A percentile compares a stretch with the other conserved stretches of the same genome.
Evolutionary conservation across 1,284 basidiomycete species (phyloP).

Genomic region (Malassezia nana): DNA sequence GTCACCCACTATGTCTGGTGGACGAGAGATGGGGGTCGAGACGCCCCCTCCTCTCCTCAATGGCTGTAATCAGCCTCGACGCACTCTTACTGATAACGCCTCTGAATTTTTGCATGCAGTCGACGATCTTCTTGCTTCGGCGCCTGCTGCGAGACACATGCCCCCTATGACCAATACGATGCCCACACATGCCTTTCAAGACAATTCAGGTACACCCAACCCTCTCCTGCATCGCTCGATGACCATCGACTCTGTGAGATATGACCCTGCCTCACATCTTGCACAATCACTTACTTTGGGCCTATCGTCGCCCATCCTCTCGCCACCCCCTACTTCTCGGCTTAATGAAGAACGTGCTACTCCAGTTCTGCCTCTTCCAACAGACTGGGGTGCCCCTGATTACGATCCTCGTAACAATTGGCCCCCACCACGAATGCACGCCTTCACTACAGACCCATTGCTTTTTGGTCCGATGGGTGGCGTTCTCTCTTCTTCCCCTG

Average conservation of each 20-base stretch:
- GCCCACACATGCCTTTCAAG: background rate
- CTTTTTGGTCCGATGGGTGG: background rate
- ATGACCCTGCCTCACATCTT: background rate
- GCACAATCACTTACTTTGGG: background rate
- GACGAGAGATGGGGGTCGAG: background rate
- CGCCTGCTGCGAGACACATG: background rate
- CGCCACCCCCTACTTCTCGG: background rate
- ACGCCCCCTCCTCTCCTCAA: background rate
- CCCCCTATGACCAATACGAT: background rate
- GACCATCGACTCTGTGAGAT: slow-evolving; percentile 6
- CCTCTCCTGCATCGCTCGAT: slow-evolving; percentile 1
- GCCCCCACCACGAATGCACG: background rate
- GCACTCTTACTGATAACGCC: slow-evolving; percentile 14
- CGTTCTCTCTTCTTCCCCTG: slow-evolving; percentile 10
- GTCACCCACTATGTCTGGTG: background rate
- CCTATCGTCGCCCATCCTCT: background rate
- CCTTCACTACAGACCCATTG: background rate
- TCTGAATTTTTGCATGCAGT: slow-evolving; percentile 13
- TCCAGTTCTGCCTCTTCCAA: background rate
- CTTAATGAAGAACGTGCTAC: background rate
- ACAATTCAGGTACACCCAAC: background rate
- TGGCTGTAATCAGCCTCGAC: slow-evolving; percentile 4
- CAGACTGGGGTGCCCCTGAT: background rate
- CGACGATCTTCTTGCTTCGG: slow-evolving; percentile 1
- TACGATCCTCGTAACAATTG: background rate